Evolutionary conservation across 768 basidiomycete genomes (phyloP), one percentile per base, ranked within the genome.

Genomic region (Kondoa subrosea): DNA sequence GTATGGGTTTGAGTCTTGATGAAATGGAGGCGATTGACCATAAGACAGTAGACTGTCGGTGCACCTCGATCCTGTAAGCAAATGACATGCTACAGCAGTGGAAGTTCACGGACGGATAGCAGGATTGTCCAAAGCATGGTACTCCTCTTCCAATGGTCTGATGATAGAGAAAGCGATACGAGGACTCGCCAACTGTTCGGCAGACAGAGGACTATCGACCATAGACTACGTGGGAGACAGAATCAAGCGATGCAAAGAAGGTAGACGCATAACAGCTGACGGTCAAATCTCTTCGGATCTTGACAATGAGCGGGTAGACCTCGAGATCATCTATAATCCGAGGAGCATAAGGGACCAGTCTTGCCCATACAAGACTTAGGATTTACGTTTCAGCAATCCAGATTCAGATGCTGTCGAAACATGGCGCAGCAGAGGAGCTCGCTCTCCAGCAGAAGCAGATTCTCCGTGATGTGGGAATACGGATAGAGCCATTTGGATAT

Each of bases 11-110:
- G 57, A 26, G 3, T 4, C 21, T 65, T 59, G n/a, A 68, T 14
- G 29, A 68, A 68, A 56, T 68, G 67, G 3, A 68, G n/a, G 15
- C 67, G 12, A 63, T 57, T 56, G 63, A 56, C 34, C 32, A 68
- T 59, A 21, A 67, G 31, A 62, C 40, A 27, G 56, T 21, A 33
- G 31, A 33, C 17, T 33, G 25, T 16, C 14, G 15, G 30, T 60
- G 12, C 12, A 26, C 14, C 59, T 8, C 59, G 30, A 30, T 25
- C 25, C 17, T 21, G 3, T 17, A 15, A 64, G 62, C 17, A 21
- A 3, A 3, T 15, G 27, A 64, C 12, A 3, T 21, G 17, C 25
- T 30, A 17, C 62, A 64, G 27, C 4, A 32, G 32, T 14, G 21
- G 25, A 34, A 14, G n/a, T n/a, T 8, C 14, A 61, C 30, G 8